A percentile compares a stretch with the other conserved stretches of the same genome.
Conservation (phyloP, 1,284 basidiomycete genomes). For the Pseudozyma tsukubaensis region DNA sequence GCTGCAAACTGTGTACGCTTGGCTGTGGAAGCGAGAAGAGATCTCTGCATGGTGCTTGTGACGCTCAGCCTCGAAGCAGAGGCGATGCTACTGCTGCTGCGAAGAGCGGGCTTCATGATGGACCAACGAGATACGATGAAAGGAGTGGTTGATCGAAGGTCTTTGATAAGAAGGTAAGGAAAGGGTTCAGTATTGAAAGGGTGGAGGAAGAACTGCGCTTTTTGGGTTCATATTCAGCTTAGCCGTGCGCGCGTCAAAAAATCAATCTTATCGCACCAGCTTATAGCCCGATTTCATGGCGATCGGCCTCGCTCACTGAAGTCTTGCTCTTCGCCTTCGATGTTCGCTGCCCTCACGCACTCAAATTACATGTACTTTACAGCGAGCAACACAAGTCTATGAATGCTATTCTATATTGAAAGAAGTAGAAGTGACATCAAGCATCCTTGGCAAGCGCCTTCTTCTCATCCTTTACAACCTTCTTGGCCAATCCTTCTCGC, state of each 20-base stretch:
- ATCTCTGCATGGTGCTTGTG: conserved; percentile 1
- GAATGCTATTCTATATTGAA: neutral
- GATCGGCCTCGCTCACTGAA: neutral
- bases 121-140: neutral
- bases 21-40: neutral
- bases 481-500: conserved; percentile 41
- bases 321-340: neutral
- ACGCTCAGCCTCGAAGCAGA: neutral
- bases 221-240: neutral
- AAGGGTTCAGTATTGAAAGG: neutral
- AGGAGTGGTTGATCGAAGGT: neutral
- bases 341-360: neutral
- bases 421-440: neutral
- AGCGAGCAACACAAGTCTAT: no score
- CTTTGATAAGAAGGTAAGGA: neutral
- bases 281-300: conserved; percentile 6
- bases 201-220: neutral
- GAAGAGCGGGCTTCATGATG: conserved; percentile 23
- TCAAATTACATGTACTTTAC: neutral
- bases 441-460: conserved; percentile 48
- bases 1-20: neutral
- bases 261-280: neutral
- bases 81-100: neutral
- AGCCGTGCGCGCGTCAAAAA: conserved; percentile 6
- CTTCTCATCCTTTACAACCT: conserved; percentile 38